Evolutionary conservation across 192 early-diverging fungal species (phyloP).

Genomic region (Entomortierella lignicola): DNA sequence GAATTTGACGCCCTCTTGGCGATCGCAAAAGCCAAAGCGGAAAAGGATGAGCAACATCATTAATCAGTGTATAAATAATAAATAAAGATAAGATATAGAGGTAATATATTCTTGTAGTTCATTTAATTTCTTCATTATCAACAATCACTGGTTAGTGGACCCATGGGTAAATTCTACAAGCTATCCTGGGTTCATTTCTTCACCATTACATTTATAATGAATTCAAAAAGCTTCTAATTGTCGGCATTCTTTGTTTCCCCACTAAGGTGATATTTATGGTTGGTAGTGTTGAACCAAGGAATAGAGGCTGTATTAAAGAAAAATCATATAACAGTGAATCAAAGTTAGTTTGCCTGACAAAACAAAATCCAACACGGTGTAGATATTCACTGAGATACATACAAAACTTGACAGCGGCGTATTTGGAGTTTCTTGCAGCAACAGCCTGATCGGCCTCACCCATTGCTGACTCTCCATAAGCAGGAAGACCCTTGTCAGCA

Average conservation of each 20-base stretch:
- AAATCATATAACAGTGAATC: no score
- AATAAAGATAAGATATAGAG: background rate
- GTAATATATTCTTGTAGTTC: background rate
- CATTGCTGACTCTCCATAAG: conserved; percentile 70
- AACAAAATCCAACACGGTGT: no score
- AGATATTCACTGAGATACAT: conserved; percentile 16
- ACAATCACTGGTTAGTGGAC: no score
- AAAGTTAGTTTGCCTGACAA: no score
- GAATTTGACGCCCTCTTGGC: conserved; percentile 79
- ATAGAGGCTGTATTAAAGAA: conserved; percentile 67
- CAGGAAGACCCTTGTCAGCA: conserved; percentile 71
- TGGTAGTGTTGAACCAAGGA: conserved; percentile 84
- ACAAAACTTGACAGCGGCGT: conserved; percentile 74
- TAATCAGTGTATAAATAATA: background rate
- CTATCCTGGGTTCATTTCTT: background rate
- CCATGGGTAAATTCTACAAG: background rate
- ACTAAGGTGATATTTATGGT: conserved; percentile 79
- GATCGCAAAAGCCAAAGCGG: conserved; percentile 64
- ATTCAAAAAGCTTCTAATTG: conserved; percentile 9
- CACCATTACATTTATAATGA: background rate
- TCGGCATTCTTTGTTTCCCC: conserved; percentile 43
- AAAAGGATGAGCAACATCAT: background rate
- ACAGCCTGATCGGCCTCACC: conserved; percentile 68
- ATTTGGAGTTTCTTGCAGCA: conserved; percentile 75
- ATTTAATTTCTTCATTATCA: no score